Base-by-base conservation (phyloP, 257 asterid genomes). In the Vinca minor region DNA sequence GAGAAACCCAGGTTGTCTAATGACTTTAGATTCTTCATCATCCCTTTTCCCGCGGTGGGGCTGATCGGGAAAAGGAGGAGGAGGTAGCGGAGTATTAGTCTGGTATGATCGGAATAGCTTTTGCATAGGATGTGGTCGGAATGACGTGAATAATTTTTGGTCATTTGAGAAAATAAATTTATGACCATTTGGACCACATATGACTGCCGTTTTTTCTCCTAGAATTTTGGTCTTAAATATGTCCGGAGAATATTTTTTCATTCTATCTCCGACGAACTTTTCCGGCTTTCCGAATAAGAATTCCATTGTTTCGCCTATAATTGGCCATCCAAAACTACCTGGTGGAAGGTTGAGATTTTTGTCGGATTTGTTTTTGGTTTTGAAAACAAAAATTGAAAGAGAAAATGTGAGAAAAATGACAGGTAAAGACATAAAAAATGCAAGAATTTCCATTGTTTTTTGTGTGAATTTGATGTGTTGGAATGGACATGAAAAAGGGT, bases 241-340 rank as follows among this genome's bases (percentile, higher is more conserved):
- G 2, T 83, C 81, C 1, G 78, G 71, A 1, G 93, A 87, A 69
- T 83, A 79, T 23, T 71, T 85, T 25, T 26, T 70, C 90, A 87
- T 87, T 8, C 95, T 52, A 20, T 79, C 77, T 39, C 69, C 76
- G 6, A 87, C 88, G 69, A 87, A 87, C 0, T 76, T 78, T 45
- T 85, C 93, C 13, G 95, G 93, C 64, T 71, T 81, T 0, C 88
- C 82, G 25, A 69, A 79, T 9, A 87, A 65, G 71, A 87, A 83
- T 3, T 80, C 84, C 0, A 81, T 20, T 12, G 84, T 68, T 71
- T 87, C 94, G 6, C 94, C 95, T 0, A 81, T 29, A 25, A 85
- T 1, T 0, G 93, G 95, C 90, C 88, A 87, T 1, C 95, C 95
- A 34, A 81, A 87, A 81, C 78, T 85, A 5, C 93, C 95, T 2